Evolutionary conservation across 1,284 basidiomycete genomes (phyloP), one percentile per base, ranked within the genome.

Genomic region (Papiliotrema flavescens): DNA sequence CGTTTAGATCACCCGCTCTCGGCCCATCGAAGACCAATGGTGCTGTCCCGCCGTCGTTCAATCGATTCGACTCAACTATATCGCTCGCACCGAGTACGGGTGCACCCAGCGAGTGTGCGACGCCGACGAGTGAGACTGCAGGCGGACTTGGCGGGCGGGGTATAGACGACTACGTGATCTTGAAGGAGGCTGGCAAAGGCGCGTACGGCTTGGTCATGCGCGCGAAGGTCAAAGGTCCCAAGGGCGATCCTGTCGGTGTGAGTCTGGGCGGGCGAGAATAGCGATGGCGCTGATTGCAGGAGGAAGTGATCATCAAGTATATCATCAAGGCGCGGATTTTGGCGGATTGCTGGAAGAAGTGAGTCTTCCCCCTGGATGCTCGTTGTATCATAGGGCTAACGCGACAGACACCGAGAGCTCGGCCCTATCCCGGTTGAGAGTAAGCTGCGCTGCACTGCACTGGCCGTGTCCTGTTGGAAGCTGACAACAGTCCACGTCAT

Each of bases 371-470:
- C 36, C 15, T 15, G 8, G 8, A 51, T 28, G 26, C 14, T 14
- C 9, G 22, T 39, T 26, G 20, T 23, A 23, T 23, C 24, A 23
- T 28, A 17, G 9, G 20, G 48, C 24, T n/a, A 42, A 41, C 23
- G 35, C 42, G 32, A n/a, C 51, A 74, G 78, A 69, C 96, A 98
- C 74, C 89, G 90, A 40, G 84, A 88, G 57, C 84, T 91, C 67
- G 96, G 96, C 39, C 96, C 95, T 1, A 97, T 98, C 64, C 95
- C 96, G 7, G 94, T 98, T 76, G 96, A 98, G 78, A 96, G 73
- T 75, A 55, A 66, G 73, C 63, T 22, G 14, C 20, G 6, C 1
- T 14, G 5, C 17, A 17, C 44, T 9, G 15, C 45, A 39, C 28
- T 23, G 22, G 6, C 20, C 19, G 20, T 32, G 26, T 17, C 13